These are phyloP conservation scores for Royoungia palumana DNA, from an alignment of 768 basidiomycete species.

Conservation along the genomic window DNA sequence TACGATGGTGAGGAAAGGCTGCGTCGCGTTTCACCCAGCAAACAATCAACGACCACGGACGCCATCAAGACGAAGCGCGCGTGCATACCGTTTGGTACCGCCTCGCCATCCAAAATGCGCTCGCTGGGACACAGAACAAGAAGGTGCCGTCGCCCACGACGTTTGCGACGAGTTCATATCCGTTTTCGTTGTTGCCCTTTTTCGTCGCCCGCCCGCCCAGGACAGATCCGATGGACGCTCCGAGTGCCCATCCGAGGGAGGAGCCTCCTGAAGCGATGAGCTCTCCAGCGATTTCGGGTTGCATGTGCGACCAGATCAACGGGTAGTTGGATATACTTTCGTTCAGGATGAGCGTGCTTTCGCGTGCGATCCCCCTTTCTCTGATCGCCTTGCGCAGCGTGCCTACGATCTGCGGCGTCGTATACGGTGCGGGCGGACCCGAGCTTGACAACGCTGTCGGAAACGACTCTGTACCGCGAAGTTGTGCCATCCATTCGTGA, in stretches of 20 bases:
- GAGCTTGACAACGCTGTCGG: slow-evolving; percentile 16
- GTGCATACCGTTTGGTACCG: slow-evolving; percentile 58
- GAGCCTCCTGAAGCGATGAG: slow-evolving; percentile 59
- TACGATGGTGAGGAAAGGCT: slow-evolving; percentile 71
- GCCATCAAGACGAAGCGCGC: slow-evolving; percentile 10
- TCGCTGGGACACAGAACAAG: slow-evolving; percentile 62
- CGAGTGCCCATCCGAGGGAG: slow-evolving; percentile 66
- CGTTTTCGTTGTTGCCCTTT: slow-evolving; percentile 18
- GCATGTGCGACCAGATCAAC: slow-evolving; percentile 55
- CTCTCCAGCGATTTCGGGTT: slow-evolving; percentile 47
- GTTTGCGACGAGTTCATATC: slow-evolving; percentile 51
- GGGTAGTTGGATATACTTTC: slow-evolving; percentile 61
- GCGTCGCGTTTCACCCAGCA: not conserved
- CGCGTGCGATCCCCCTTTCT: slow-evolving; percentile 33
- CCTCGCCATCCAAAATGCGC: slow-evolving; percentile 71
- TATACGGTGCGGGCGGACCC: slow-evolving; percentile 19
- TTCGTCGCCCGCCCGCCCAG: slow-evolving; percentile 39
- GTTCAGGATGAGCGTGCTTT: slow-evolving; percentile 50
- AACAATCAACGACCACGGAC: not conserved
- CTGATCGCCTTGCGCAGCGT: slow-evolving; percentile 43
- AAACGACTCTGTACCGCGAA: slow-evolving; percentile 35
- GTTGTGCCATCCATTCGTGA: slow-evolving; percentile 22
- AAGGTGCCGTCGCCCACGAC: slow-evolving; percentile 72
- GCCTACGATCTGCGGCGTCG: slow-evolving; percentile 48
- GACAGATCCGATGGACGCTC: slow-evolving; percentile 57